Evolutionary conservation across 352 stramenopile species (phyloP).

Genomic region (Globisporangium viniferum): DNA sequence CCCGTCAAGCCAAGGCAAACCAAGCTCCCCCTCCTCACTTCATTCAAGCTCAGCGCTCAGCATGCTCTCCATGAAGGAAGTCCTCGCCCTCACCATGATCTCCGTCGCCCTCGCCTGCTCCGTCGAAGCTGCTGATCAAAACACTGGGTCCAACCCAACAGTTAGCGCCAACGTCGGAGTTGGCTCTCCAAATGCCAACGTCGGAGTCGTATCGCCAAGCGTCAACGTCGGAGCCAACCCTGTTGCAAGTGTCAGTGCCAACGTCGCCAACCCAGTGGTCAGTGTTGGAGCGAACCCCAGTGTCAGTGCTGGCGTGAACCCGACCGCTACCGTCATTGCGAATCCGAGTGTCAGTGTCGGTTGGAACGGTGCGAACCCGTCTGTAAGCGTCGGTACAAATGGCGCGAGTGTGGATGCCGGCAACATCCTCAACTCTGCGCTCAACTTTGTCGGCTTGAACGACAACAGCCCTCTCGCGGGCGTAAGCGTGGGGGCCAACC

Average conservation of each 20-base stretch:
- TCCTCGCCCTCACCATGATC: neutral
- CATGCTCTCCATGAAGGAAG: neutral
- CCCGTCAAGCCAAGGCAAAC: neutral
- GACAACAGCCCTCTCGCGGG: neutral
- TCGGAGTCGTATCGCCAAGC: neutral
- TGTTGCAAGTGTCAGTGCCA: neutral
- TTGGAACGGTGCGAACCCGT: neutral
- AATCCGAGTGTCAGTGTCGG: neutral
- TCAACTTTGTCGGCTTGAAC: neutral
- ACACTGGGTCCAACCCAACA: neutral
- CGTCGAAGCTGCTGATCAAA: neutral
- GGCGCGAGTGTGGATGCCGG: neutral
- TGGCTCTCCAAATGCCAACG: too few species aligned
- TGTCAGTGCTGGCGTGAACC: neutral
- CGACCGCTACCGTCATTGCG: neutral
- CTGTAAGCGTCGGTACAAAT: neutral
- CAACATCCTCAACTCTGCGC: conserved; percentile 1
- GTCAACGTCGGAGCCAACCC: neutral
- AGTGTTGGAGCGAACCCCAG: neutral
- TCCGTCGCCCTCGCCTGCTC: neutral
- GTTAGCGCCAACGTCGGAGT: neutral
- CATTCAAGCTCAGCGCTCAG: neutral
- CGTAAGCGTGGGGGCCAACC: neutral
- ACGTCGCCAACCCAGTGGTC: neutral
- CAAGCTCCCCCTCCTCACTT: neutral